Evolutionary conservation across 768 basidiomycete species (phyloP), one percentile per base, ranked within the genome.

Genomic region (Podaxis sp.): DNA sequence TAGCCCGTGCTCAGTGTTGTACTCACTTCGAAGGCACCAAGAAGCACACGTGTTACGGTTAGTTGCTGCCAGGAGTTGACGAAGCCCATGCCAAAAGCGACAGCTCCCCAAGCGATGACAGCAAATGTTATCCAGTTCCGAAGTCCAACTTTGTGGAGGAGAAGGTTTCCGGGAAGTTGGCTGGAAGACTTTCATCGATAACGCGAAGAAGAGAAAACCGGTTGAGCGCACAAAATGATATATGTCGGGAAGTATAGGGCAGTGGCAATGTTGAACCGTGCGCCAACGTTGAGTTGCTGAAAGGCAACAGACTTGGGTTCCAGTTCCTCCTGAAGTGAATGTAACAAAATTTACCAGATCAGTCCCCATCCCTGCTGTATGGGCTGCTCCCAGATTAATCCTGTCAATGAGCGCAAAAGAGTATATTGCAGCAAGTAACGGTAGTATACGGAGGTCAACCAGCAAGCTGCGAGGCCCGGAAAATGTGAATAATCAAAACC

Each of bases 371-470:
- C 77, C 77, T 33, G 76, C 73, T 30, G 74, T 73, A 8, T 75
- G 68, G 19, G 76, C 76, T 19, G 75, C 68, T 4, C 73, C 74
- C 24, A 77, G 68, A 54, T 77, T 77, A 38, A 71, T 70, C 42
- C 75, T 68, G 54, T 77, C 75, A 52, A 76, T 75, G 28, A 76
- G 66, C 1, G 76, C 73, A 17, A 75, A 63, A 39, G 76, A 71
- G 57, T 76, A 76, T n/a, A 76, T 58, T 22, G 74, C 49, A 33
- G 75, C 75, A 2, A 77, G 68, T 28, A 78, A 59, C 24, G 76
- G 77, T n/a, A 78, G 67, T 64, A 77, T 68, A 26, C 76, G 71
- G 64, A 72, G 68, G 53, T 78, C 76, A 49, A 78, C 65, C 33
- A 59, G 67, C 38, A 73, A 72, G 64, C 77, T 78, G 52, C 22